A percentile compares a stretch with the other conserved stretches of the same genome.
These are phyloP conservation scores for Phialocephala sp. DNA, from an alignment of 2,329 filamentous ascomycete genomes.

Conservation along the genomic window DNA sequence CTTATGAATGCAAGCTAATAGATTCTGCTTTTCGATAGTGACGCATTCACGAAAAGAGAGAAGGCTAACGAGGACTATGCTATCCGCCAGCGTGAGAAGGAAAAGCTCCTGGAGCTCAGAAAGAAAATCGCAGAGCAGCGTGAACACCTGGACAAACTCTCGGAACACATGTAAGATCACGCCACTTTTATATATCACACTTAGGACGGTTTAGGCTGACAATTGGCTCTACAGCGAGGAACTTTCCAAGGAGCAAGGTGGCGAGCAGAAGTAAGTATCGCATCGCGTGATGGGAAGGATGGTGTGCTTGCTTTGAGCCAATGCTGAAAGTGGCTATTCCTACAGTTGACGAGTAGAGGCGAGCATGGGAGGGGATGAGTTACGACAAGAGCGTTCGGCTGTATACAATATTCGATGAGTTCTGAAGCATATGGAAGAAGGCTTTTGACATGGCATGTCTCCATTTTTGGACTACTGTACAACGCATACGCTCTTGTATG, in stretches of 20 bases:
- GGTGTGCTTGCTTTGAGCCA: conserved; percentile 22
- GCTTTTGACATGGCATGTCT: conserved; percentile 15
- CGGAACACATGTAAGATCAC: conserved; percentile 78
- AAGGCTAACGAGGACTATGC: conserved; percentile 83
- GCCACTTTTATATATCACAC: neutral
- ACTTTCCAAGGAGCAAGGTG: conserved; percentile 69
- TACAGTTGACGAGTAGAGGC: conserved; percentile 24
- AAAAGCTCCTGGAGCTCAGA: conserved; percentile 83
- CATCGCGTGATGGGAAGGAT: conserved; percentile 16
- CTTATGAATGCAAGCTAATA: conserved; percentile 27
- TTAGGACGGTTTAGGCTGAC: conserved; percentile 1
- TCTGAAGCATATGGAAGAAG: conserved; percentile 18
- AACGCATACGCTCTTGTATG: conserved; percentile 23
- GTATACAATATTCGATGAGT: conserved; percentile 28
- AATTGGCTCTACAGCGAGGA: conserved; percentile 64
- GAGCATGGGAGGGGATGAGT: conserved; percentile 10
- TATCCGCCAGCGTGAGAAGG: conserved; percentile 85
- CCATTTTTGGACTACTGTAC: conserved; percentile 24
- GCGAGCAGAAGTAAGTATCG: conserved; percentile 45
- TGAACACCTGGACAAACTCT: conserved; percentile 81
- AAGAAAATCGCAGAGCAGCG: conserved; percentile 78
- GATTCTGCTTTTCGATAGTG: conserved; percentile 57
- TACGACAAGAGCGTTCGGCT: conserved; percentile 19
- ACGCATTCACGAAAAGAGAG: conserved; percentile 93
- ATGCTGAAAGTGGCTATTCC: conserved; percentile 33